Evolutionary conservation across 192 early-diverging fungal species (phyloP), one percentile per base, ranked within the genome.

Genomic region (Irineochytrium annulatum): DNA sequence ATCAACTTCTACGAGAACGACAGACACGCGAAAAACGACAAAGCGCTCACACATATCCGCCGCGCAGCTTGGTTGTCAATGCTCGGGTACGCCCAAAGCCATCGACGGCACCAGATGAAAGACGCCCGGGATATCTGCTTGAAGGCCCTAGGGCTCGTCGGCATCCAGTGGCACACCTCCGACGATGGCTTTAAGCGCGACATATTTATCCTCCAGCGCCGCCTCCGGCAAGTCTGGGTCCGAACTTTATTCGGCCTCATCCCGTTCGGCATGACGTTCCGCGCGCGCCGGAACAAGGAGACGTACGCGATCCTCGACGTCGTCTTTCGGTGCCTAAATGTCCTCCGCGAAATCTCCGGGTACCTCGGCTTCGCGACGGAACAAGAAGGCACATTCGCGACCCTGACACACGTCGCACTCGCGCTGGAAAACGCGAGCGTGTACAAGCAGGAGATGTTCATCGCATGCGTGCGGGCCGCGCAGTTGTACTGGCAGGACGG

Each of bases 41-140:
- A 22, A 22, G 17, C 55, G 20, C 28, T 32, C 1, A 60, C 34
- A 29, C 26, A 34, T 14, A 27, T 44, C 3, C 29, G 65, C 16
- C 65, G 60, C 41, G 56, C 65, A 17, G 11, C 33, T 3, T 67
- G 65, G 65, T 67, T 59, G 53, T 59, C 65, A 17, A 46, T 57
- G 3, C 41, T 67, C 1, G 65, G 49, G 11, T 11, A 53, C 37
- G 41, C 57, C 55, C 3, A 46, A 59, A 34, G 30, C 57, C 4
- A 57, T 45, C n/a, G 14, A 26, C 30, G 60, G 24, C 46, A 57
- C 32, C 52, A 26, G 5, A 43, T 52, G 8, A 39, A 55, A 29
- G 52, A 60, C 22, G 56, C 65, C 3, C 28, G 65, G 11, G 37
- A 49, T 29, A 31, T 59, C 31, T 48, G 49, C 19, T 22, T 67